Conservation (phyloP, 2,329 filamentous ascomycete genomes). For the Colletotrichum sp. region DNA sequence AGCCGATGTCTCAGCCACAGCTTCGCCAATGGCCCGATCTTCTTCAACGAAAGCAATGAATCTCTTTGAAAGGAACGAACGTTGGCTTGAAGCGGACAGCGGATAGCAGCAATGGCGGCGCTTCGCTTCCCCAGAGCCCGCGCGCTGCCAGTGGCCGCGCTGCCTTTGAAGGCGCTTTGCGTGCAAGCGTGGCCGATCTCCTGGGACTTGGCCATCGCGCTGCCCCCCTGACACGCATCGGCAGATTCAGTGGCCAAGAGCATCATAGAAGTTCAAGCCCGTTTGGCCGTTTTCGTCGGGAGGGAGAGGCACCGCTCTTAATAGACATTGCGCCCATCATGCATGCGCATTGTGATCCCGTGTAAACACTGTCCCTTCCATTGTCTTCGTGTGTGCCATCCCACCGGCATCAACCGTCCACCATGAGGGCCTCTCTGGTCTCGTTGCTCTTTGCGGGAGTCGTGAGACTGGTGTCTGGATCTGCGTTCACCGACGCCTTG, state of each 20-base stretch:
- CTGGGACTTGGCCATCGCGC: neutral
- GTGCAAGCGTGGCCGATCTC: neutral
- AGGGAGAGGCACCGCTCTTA: neutral
- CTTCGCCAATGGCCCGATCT: neutral
- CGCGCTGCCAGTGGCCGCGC: neutral
- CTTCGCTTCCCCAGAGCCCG: neutral
- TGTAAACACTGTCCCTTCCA: neutral
- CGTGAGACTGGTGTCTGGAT: neutral
- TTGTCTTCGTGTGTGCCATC: neutral
- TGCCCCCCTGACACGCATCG: neutral
- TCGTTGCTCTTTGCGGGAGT: neutral
- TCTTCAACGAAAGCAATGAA: neutral
- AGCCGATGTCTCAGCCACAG: neutral
- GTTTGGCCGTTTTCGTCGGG: neutral
- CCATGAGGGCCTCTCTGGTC: neutral
- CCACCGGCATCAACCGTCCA: neutral
- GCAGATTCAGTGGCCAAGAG: neutral
- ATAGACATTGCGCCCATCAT: neutral
- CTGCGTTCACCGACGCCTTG: neutral
- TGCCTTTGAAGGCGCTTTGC: neutral
- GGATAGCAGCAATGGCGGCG: neutral
- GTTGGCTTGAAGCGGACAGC: neutral
- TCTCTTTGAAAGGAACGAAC: neutral
- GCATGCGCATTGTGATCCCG: neutral
- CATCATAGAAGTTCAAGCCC: neutral